phyloP scores from a whole-genome alignment of 495 filamentous ascomycete species.

The Penicillium bovifimosum region DNA sequence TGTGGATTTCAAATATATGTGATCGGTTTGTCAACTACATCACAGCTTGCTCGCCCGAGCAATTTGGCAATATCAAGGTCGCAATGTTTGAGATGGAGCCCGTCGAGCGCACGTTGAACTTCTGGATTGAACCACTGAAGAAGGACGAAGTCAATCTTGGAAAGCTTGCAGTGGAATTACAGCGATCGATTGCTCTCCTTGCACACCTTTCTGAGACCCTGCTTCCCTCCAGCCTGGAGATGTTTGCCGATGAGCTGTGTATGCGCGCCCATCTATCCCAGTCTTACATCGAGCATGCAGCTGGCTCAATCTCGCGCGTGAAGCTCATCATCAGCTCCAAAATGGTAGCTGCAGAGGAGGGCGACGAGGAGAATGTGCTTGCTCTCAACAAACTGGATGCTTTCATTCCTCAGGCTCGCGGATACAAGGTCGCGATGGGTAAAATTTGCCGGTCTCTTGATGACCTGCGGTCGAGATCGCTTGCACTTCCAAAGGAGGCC shows the following conservation, averaged over 20 bases:
- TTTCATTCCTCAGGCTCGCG: conserved; percentile 69
- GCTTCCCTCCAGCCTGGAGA: conserved; percentile 64
- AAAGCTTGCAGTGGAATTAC: conserved; percentile 71
- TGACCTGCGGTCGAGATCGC: conserved; percentile 69
- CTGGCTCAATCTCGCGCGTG: conserved; percentile 57
- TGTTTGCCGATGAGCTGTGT: conserved; percentile 75
- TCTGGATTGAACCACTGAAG: conserved; percentile 78
- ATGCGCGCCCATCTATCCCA: conserved; percentile 71
- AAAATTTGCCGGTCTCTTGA: conserved; percentile 75
- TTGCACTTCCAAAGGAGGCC: conserved; percentile 62
- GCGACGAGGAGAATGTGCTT: conserved; percentile 56
- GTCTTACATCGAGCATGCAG: conserved; percentile 73
- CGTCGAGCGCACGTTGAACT: conserved; percentile 82
- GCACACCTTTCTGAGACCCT: conserved; percentile 77
- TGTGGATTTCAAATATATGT: conserved; percentile 76
- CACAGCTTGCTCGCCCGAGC: conserved; percentile 64
- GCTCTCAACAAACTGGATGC: conserved; percentile 66
- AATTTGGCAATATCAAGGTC: conserved; percentile 68
- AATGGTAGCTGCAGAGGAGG: conserved; percentile 36
- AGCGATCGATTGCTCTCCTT: conserved; percentile 75
- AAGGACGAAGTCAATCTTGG: conserved; percentile 83
- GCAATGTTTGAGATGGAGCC: conserved; percentile 87
- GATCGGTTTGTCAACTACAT: conserved; percentile 78
- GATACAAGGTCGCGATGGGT: conserved; percentile 74
- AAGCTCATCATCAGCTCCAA: conserved; percentile 62